Evolutionary conservation across 116 monocot species (phyloP), one percentile per base, ranked within the genome.

Genomic region (Posidonia oceanica): DNA sequence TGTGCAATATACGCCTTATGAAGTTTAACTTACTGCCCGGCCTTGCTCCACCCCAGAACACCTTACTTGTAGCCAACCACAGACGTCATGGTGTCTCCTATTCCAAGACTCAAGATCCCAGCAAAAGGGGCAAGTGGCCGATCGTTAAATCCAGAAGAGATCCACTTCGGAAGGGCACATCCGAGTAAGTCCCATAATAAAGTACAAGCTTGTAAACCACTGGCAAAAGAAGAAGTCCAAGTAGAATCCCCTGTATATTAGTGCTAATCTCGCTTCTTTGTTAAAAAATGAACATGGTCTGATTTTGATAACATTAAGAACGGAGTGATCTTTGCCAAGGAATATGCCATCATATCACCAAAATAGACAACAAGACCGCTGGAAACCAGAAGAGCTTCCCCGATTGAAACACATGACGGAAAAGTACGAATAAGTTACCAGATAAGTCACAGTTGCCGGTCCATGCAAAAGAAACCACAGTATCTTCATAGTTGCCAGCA

Each of bases 31-130:
- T 76, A 99, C 99, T 93, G 72, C 93, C 93, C 99, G 71, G 82
- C 81, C 80, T 99, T 99, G 84, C 90, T 90, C 94, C 99, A 99
- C 64, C 94, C 84, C 16, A 93, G 77, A 70, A 93, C 88, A 39
- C 99, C 99, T 72, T 93, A 99, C 54, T 99, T 99, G 73, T 99
- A 83, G 56, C 99, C 99, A 51, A 99, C 88, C 78, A 99, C 84
- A 36, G 99, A 99, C 76, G 99, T n/a, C 99, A 99, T 91, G 18
- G 99, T 99, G 78, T 99, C 99, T 70, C 99, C 99, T 59, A 99
- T 99, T 60, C 99, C 99, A 64, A 93, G 83, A 81, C 99, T 99
- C 39, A 99, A 86, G 68, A 99, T 99, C 64, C 99, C 99, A 82
- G 99, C 99, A 85, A 93, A 93, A 53, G 90, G 86, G 13, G 84